Base-by-base conservation (phyloP, 2,329 filamentous ascomycete genomes). In the Microascus cirrosus region DNA sequence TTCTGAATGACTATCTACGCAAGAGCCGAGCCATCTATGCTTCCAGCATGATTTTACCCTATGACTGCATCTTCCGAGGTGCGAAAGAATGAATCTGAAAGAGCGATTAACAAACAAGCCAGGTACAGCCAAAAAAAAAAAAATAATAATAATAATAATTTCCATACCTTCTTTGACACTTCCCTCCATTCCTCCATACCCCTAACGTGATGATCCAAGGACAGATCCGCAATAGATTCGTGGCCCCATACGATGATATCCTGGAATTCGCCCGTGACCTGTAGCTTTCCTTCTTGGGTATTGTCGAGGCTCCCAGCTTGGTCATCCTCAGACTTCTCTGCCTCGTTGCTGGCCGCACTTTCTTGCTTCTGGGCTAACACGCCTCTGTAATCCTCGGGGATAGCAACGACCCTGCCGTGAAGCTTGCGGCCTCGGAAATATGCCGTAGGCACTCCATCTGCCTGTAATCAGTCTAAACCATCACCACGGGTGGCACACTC, bases 351-450 rank as follows among this genome's bases (percentile, higher is more conserved):
- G 2, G 68, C 63, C 39, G 70, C 67, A 15, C 73, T 67, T 20
- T 71, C 68, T 59, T 68, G 66, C 60, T 64, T 77, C 70, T 77
- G 75, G 39, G 81, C 76, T 1, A 90, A 74, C 1, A 87, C 69
- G 11, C 87, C 87, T 62, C 81, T 76, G 68, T 92, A 95, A 2
- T 82, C 80, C n/a, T 82, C 73, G 0, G 92, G 90, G 0, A 96
- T 69, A 3, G 76, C 74, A 2, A 94, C 70, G 1, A 74, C 66
- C 61, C 82, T 86, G 50, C 89, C 90, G 53, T 83, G 78, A 1
- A 96, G 77, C 67, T 88, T 92, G 54, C 90, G 83, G 36, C 92
- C 92, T 61, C 92, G 85, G 62, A 95, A 87, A 66, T 92, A 87
- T 3, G 85, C 77, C 1, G 77, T 80, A 45, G 74, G 75, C 2